Conservation (phyloP, 129 eudicot genomes). For the Tanacetum coccineum region DNA sequence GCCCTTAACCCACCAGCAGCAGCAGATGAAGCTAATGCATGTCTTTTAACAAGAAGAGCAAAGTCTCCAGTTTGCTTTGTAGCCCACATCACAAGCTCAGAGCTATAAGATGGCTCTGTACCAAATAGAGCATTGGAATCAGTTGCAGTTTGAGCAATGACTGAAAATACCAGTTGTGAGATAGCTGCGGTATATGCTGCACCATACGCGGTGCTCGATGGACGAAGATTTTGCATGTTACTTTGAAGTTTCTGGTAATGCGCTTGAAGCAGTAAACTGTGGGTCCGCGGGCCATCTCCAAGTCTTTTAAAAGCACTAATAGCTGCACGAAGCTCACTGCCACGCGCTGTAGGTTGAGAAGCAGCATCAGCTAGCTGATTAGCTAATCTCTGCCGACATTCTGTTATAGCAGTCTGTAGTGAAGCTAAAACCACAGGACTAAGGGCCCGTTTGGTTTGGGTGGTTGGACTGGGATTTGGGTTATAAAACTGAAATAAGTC, state of each 20-base stretch:
- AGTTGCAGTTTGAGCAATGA: slow-evolving; percentile 87
- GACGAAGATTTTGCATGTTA: slow-evolving; percentile 91
- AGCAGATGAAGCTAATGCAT: slow-evolving; percentile 96
- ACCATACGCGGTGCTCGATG: slow-evolving; percentile 95
- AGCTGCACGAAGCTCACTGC: slow-evolving; percentile 94
- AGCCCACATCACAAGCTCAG: slow-evolving; percentile 99
- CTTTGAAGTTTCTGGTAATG: slow-evolving; percentile 88
- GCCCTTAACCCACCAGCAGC: slow-evolving; percentile 99
- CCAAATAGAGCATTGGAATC: slow-evolving; percentile 81
- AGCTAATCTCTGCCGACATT: slow-evolving; percentile 81
- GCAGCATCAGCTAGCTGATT: slow-evolving; percentile 99
- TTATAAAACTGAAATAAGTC: too few relatives aligned
- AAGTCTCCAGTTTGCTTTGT: slow-evolving; percentile 79
- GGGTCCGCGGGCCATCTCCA: slow-evolving; percentile 99
- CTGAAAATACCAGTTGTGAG: slow-evolving; percentile 92
- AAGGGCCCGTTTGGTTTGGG: too few relatives aligned
- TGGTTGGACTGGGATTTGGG: too few relatives aligned
- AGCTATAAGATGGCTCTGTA: slow-evolving; percentile 70
- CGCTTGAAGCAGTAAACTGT: slow-evolving; percentile 78
- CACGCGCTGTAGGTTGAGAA: slow-evolving; percentile 95
- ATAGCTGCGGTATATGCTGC: slow-evolving; percentile 99
- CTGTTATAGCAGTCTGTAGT: slow-evolving; percentile 57
- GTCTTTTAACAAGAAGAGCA: slow-evolving; percentile 84
- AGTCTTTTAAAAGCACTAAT: slow-evolving; percentile 83
- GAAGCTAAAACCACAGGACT: slow-evolving; percentile 48